These are phyloP conservation scores for Byssoonygena ceratinophila DNA, from an alignment of 2,329 filamentous ascomycete species.

Conservation along the genomic window DNA sequence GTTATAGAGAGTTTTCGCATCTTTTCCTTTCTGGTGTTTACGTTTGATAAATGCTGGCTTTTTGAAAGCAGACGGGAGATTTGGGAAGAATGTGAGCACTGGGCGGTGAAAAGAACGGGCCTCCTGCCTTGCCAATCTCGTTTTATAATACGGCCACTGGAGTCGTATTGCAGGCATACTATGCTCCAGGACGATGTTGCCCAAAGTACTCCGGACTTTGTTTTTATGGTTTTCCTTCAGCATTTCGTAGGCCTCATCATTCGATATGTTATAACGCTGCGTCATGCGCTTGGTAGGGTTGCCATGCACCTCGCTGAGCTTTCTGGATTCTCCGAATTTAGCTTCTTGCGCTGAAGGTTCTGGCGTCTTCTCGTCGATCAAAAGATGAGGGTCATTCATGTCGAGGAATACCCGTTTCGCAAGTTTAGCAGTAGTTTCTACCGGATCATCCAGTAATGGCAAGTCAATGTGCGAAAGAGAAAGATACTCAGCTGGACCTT, in stretches of 20 bases:
- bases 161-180: slow-evolving; percentile 82
- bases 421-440: slow-evolving; percentile 58
- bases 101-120: slow-evolving; percentile 78
- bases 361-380: slow-evolving; percentile 66
- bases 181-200: slow-evolving; percentile 87
- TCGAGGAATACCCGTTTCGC: slow-evolving; percentile 74
- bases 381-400: slow-evolving; percentile 74
- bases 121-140: slow-evolving; percentile 61
- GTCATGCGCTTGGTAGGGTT: slow-evolving; percentile 62
- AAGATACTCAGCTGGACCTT: slow-evolving; percentile 37
- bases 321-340: slow-evolving; percentile 28
- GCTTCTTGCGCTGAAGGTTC: slow-evolving; percentile 49
- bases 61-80: slow-evolving; percentile 61
- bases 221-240: slow-evolving; percentile 95
- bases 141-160: slow-evolving; percentile 92
- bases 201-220: slow-evolving; percentile 86
- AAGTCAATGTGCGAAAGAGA: slow-evolving; percentile 50
- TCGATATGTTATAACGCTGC: slow-evolving; percentile 87
- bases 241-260: slow-evolving; percentile 89
- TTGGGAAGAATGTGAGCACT: slow-evolving; percentile 59
- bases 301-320: slow-evolving; percentile 52
- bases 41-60: slow-evolving; percentile 64
- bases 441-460: slow-evolving; percentile 70
- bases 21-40: slow-evolving; percentile 71
- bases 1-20: slow-evolving; percentile 66